Evolutionary conservation across 352 stramenopile species (phyloP).

Genomic region (Phytophthora agathidicida): DNA sequence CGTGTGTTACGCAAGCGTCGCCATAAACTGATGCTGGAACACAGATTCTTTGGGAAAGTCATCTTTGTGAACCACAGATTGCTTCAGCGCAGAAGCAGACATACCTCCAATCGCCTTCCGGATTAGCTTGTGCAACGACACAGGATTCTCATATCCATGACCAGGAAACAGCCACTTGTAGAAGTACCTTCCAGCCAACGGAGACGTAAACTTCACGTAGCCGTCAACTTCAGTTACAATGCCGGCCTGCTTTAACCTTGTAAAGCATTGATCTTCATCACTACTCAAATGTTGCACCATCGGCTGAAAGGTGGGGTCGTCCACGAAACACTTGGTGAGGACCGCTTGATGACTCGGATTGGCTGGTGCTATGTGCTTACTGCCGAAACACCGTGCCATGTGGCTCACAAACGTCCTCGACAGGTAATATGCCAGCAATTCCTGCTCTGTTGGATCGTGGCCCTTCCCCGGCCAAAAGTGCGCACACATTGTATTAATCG

Average conservation of each 20-base stretch:
- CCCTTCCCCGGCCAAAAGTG: not conserved
- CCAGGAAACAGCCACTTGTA: conserved; percentile 7
- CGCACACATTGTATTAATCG: conserved; percentile 1
- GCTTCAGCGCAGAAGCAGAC: conserved; percentile 7
- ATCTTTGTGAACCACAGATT: not conserved
- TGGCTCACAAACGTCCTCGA: conserved; percentile 2
- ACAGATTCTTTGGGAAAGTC: conserved; percentile 18
- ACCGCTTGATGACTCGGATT: not conserved
- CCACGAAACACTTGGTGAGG: conserved; percentile 1
- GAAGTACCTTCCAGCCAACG: conserved; percentile 9
- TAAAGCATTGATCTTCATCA: conserved; percentile 2
- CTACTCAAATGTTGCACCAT: not conserved
- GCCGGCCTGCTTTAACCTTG: not conserved
- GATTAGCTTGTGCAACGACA: conserved; percentile 20
- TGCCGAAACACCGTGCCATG: not conserved
- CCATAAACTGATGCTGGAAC: conserved; percentile 26
- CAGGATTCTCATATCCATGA: not conserved
- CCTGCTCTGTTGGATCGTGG: not conserved
- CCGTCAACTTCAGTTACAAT: conserved; percentile 3
- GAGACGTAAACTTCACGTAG: conserved; percentile 12
- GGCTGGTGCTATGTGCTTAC: not conserved
- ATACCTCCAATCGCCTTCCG: conserved; percentile 18
- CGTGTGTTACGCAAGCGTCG: conserved; percentile 2
- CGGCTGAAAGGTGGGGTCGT: not conserved
- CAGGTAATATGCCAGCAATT: conserved; percentile 1